phyloP scores from a whole-genome alignment of 2,329 filamentous ascomycete genomes.

The Capronia americana region DNA sequence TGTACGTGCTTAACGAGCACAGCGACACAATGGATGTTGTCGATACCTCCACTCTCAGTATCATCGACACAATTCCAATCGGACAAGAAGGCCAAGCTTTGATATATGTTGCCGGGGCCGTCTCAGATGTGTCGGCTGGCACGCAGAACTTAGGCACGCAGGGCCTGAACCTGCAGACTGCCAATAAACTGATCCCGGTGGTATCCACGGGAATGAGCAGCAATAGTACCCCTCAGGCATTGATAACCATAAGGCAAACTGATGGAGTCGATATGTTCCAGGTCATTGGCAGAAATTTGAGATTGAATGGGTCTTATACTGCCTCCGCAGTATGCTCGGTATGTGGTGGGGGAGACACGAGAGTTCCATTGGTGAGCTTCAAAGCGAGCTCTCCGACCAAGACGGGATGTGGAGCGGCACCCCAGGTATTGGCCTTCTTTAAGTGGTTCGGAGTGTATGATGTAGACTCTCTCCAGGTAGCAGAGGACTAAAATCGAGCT shows the following conservation, averaged over 20 bases:
- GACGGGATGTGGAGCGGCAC: constrained; percentile 1
- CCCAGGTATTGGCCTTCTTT: constrained; percentile 5
- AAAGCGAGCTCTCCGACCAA: neutral
- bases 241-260: neutral
- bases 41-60: neutral
- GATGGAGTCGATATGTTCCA: constrained; percentile 9
- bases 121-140: neutral
- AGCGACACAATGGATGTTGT: constrained; percentile 3
- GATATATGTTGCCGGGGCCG: constrained; percentile 10
- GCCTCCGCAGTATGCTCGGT: neutral
- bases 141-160: constrained; percentile 3
- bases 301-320: constrained; percentile 1
- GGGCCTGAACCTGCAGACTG: neutral
- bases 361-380: constrained; percentile 3
- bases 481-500: neutral
- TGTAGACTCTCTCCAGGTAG: neutral
- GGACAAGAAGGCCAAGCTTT: constrained; percentile 11
- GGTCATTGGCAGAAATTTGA: constrained; percentile 3
- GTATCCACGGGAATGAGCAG: too few species aligned
- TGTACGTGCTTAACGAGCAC: constrained; percentile 8
- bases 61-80: neutral
- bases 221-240: neutral
- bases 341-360: neutral
- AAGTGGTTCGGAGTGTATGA: constrained; percentile 16
- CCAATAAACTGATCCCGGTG: constrained; percentile 2